Evolutionary conservation across 805 yeast species (phyloP), one percentile per base, ranked within the genome.

Genomic region (Grigorovia yakushimaensis): DNA sequence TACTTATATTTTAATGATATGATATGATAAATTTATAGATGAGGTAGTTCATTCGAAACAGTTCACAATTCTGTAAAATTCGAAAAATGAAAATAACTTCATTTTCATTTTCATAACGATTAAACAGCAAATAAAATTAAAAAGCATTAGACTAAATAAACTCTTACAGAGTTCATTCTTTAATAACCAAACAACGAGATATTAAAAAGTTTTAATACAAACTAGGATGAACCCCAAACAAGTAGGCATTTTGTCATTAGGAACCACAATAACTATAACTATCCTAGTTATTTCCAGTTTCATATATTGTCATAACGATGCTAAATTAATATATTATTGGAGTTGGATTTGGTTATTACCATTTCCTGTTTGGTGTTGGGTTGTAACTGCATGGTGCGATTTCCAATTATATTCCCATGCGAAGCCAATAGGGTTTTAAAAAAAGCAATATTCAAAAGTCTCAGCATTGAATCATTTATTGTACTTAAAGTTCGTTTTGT

Each of bases 331-430:
- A 1, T 60, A 60, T 46, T 64, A 64, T 47, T 62, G 65, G 65
- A 53, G 57, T 39, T 57, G 61, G 54, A 19, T 58, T 5, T 43
- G 54, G 51, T 47, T 61, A 33, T 49, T 56, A 17, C 68, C 68
- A 8, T 55, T 55, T 5, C 52, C 55, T 49, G 47, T 62, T 2
- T 64, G 68, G 68, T 45, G 58, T 17, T 64, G 67, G 66, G 60
- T 58, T 1, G 60, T 63, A 5, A 52, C 56, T 15, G 62, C 67
- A 5, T 64, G 68, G 68, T 57, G 60, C 35, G 66, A 62, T 21
- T 52, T 55, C n/a, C 61, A 64, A 49, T 51, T 62, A 54, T 61
- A 61, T 43, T 53, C 56, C 35, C 58, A 60, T 44, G 61, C 63
- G 15, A 59, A 61, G 30, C 49, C 47, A n/a, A 21, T 19, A 3